Base-by-base conservation (phyloP, 352 stramenopile species). In the Phytopythium mirpurense region DNA sequence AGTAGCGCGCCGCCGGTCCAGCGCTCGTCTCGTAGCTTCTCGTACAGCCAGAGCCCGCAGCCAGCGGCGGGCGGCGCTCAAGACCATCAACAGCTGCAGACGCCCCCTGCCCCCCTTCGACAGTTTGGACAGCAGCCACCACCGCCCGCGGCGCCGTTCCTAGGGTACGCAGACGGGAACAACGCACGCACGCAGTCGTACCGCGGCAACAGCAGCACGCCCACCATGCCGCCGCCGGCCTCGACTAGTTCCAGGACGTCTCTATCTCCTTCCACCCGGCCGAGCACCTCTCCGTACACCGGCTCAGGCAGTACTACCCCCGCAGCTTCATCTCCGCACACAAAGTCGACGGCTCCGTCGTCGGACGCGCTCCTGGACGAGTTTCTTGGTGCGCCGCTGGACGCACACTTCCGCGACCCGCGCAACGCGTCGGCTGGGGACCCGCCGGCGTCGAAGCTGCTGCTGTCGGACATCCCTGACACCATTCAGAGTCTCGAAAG, bases 61-160 rank as follows among this genome's bases (percentile, higher is more conserved):
- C 32, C 53, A 41, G 65, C 63, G 40, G 56, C 47, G 29, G 63
- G 70, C 51, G 37, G 45, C 4, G 23, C 62, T 10, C 58, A 69
- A 32, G 61, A 62, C 19, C 57, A 63, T 35, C 62, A 70, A 11
- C 58, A 59, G 53, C 59, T 55, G 42, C 41, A 55, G 53, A 41
- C 44, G n/a, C 63, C 42, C 35, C 57, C 62, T 21, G 62, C 60
- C 18, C 21, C 62, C 11, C 77, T 74, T 48, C 60, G 72, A 26
- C 65, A 47, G 50, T 31, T 41, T 15, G 37, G 29, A 3, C 50
- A 48, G 32, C 59, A 86, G 57, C 51, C 71, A 4, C 80, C 77
- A 31, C 80, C 80, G 41, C 73, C 78, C 37, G 78, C 80, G 47
- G 78, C 79, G 14, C 81, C 81, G 18, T 89, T 89, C 60, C 52